Evolutionary conservation across 2,329 filamentous ascomycete species (phyloP), one percentile per base, ranked within the genome.

Genomic region (Colletotrichum godetiae): DNA sequence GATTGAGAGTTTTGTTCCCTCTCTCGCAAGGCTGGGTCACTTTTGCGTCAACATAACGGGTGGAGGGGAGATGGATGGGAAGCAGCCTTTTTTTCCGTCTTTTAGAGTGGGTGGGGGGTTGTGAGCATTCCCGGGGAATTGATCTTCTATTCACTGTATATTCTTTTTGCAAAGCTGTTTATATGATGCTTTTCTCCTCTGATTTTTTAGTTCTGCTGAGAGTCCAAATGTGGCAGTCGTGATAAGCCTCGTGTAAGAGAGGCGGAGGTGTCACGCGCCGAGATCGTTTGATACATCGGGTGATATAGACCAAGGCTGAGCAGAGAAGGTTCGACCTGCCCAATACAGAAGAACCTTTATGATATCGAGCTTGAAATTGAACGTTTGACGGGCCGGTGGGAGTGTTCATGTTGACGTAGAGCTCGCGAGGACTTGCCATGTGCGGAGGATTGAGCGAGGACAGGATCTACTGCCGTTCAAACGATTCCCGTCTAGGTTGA

Each of bases 131-230:
- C 60, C 57, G 55, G 60, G 66, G 27, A 70, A 70, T 65, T 53
- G 69, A 68, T 42, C 42, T 65, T 60, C 22, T 33, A 65, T 69
- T 70, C 60, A 61, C 31, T 70, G 66, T 65, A 70, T 42, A 70
- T 70, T 31, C 27, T 70, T 65, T 61, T 55, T 65, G 37, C 15
- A 31, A 60, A 69, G 42, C n/a, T 29, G 7, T 29, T 56, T 2
- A 49, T 49, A n/a, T 49, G 42, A 49, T 49, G 19, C 22, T 11
- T 22, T 10, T 22, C 8, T 10, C 10, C 8, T 22, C 22, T 49
- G 42, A 49, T 2, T 3, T 22, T 1, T 3, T 7, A 49, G 42
- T 49, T 49, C 42, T 49, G 3, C 19, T 19, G 4, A 49, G 13
- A 19, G 1, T 15, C 13, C 2, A 42, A 19, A 5, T 6, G 2